These are phyloP conservation scores for Gloeostereum incarnatum DNA, from an alignment of 768 basidiomycete species.

Conservation along the genomic window DNA sequence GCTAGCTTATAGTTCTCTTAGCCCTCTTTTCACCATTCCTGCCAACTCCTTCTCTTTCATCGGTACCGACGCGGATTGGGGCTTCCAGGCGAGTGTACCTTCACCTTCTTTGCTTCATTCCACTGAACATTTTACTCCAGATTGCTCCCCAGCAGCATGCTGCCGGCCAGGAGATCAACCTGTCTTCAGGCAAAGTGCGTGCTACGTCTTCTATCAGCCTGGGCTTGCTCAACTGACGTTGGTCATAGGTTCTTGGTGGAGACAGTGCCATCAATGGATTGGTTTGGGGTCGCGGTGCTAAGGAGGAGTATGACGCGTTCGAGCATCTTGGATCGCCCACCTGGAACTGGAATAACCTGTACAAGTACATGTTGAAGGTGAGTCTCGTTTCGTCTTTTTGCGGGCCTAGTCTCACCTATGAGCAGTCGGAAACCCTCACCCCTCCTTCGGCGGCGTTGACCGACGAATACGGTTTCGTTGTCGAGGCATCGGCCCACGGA, in stretches of 20 bases:
- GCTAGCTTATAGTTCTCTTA: slow-evolving; percentile 4
- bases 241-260: slow-evolving; percentile 23
- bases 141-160: slow-evolving; percentile 16
- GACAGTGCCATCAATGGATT: slow-evolving; percentile 24
- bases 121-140: slow-evolving; percentile 5
- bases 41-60: slow-evolving; percentile 17
- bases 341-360: slow-evolving; percentile 29
- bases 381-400: background rate
- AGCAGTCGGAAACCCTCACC: slow-evolving; percentile 19
- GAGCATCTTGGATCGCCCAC: slow-evolving; percentile 15
- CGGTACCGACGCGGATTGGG: slow-evolving; percentile 18
- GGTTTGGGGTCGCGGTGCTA: slow-evolving; percentile 21
- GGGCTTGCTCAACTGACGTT: slow-evolving; percentile 3
- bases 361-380: slow-evolving; percentile 22
- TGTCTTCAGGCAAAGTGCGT: slow-evolving; percentile 18
- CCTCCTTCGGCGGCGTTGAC: slow-evolving; percentile 11
- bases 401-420: no score
- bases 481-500: slow-evolving; percentile 15
- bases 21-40: slow-evolving; percentile 18
- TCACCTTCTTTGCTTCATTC: background rate
- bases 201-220: background rate
- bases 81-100: slow-evolving; percentile 10
- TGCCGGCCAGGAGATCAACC: slow-evolving; percentile 13
- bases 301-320: slow-evolving; percentile 20
- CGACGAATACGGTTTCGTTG: slow-evolving; percentile 15